Conservation (phyloP, 2,329 filamentous ascomycete species). For the Escovopsis sp. region DNA sequence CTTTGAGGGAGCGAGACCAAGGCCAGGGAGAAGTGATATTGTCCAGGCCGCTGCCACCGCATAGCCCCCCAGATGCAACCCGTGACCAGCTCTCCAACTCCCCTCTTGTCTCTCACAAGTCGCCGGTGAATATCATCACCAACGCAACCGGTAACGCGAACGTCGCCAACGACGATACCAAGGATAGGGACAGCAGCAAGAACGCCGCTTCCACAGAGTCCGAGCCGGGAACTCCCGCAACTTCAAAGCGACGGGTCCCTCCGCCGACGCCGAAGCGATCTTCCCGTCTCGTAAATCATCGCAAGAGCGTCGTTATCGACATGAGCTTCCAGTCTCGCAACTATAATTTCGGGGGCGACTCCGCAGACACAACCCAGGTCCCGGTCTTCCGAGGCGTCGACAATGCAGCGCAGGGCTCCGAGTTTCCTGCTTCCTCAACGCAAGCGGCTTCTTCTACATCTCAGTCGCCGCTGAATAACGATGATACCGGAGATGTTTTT, state of each 20-base stretch:
- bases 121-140: constrained; percentile 10
- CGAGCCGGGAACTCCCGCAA: constrained; percentile 18
- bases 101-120: constrained; percentile 37
- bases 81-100: constrained; percentile 24
- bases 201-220: constrained; percentile 9
- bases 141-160: no score
- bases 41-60: constrained; percentile 26
- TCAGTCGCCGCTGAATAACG: constrained; percentile 23
- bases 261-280: constrained; percentile 35
- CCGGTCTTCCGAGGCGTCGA: constrained; percentile 37
- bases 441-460: constrained; percentile 22
- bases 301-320: constrained; percentile 36
- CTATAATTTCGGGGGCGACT: constrained; percentile 30
- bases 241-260: constrained; percentile 21
- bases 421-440: constrained; percentile 2
- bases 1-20: constrained; percentile 11
- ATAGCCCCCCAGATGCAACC: constrained; percentile 33
- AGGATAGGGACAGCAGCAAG: constrained; percentile 10
- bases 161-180: no score
- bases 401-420: constrained; percentile 16
- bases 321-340: constrained; percentile 33
- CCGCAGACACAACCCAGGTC: constrained; percentile 31
- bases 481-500: constrained; percentile 45
- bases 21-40: constrained; percentile 34
- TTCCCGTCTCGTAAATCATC: constrained; percentile 42